Evolutionary conservation across 2,329 filamentous ascomycete species (phyloP).

Genomic region (Penicillium hordei): DNA sequence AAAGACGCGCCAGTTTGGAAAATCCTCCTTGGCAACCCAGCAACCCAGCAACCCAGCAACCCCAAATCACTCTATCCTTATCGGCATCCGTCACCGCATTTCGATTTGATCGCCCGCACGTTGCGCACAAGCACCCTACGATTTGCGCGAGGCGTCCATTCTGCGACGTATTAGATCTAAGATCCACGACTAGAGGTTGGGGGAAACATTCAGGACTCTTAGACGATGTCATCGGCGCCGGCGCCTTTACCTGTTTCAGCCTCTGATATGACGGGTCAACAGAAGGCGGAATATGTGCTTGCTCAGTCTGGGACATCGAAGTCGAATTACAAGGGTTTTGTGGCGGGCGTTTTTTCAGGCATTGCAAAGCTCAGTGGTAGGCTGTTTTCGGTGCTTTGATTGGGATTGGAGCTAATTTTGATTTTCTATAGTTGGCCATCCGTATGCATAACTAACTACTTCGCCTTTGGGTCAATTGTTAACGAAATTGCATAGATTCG

Average conservation of each 20-base stretch:
- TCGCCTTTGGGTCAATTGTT: not conserved
- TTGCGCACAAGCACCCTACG: conserved; percentile 2
- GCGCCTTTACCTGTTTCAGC: conserved; percentile 14
- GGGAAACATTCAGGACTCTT: not conserved
- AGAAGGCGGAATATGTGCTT: conserved; percentile 13
- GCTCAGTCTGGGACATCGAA: conserved; percentile 20
- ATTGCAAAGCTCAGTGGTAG: conserved; percentile 83
- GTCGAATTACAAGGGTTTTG: conserved; percentile 86
- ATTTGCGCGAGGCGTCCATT: conserved; percentile 2
- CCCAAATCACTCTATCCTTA: conserved; percentile 3
- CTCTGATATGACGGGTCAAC: conserved; percentile 8
- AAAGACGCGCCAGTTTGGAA: not conserved
- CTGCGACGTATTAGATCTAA: conserved; percentile 9
- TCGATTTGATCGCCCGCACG: not conserved
- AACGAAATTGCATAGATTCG: conserved; percentile 61
- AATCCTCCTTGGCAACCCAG: not conserved
- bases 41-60: not conserved
- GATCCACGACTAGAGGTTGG: not conserved
- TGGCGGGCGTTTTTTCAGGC: conserved; percentile 92
- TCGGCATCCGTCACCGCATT: conserved; percentile 2
- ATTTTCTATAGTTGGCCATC: conserved; percentile 55
- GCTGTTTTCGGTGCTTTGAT: conserved; percentile 28
- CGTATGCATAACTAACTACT: conserved; percentile 41
- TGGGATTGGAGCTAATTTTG: not conserved
- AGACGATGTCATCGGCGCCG: conserved; percentile 28